Evolutionary conservation across 768 basidiomycete species (phyloP).

Genomic region (Rhodotorula taiwanensis): DNA sequence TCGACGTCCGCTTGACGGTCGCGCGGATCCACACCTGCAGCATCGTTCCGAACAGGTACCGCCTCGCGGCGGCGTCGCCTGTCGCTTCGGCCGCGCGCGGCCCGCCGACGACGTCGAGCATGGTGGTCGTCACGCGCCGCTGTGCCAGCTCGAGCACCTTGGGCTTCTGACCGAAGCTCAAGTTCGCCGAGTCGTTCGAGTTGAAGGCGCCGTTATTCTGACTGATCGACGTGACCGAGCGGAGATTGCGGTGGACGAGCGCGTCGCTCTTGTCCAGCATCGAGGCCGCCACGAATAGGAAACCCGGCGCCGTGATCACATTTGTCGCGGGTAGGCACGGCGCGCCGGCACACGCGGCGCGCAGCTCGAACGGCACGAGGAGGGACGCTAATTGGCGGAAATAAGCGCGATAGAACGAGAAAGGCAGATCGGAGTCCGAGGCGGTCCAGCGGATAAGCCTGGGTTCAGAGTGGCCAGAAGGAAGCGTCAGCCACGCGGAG

Average conservation of each 20-base stretch:
- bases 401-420: conserved; percentile 50
- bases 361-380: conserved; percentile 31
- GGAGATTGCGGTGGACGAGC: conserved; percentile 49
- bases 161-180: conserved; percentile 48
- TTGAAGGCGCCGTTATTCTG: conserved; percentile 41
- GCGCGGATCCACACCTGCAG: conserved; percentile 46
- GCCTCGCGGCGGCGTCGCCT: conserved; percentile 25
- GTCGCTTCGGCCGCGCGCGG: conserved; percentile 4
- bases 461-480: no score
- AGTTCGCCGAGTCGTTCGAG: conserved; percentile 47
- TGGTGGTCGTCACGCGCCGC: conserved; percentile 46
- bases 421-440: conserved; percentile 50
- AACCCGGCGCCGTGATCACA: conserved; percentile 47
- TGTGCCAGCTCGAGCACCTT: conserved; percentile 50
- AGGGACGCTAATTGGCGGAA: conserved; percentile 46
- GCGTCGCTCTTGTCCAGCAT: conserved; percentile 49
- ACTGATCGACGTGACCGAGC: conserved; percentile 49
- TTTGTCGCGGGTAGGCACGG: conserved; percentile 8
- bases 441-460: conserved; percentile 51
- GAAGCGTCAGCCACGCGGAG: not conserved
- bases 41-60: conserved; percentile 45
- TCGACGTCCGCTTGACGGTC: conserved; percentile 45
- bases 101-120: conserved; percentile 44
- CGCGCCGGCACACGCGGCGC: conserved; percentile 1
- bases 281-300: conserved; percentile 47